Percentiles rank a stretch among this genome's conserved stretches.
phyloP scores from a whole-genome alignment of 441 rosid species.

The Rhodomyrtus psidioides region DNA sequence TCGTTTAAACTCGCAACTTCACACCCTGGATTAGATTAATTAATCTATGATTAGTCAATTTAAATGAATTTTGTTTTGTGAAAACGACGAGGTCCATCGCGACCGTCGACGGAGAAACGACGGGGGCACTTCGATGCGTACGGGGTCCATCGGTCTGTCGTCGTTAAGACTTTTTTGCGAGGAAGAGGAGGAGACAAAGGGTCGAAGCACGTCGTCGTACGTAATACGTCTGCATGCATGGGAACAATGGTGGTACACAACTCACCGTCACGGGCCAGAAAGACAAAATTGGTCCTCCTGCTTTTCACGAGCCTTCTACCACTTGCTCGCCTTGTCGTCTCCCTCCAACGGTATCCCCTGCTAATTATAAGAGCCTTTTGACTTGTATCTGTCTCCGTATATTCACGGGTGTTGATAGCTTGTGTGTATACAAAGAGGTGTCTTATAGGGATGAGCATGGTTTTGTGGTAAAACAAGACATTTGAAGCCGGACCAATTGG shows the following conservation, averaged over 20 bases:
- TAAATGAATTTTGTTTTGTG: neutral
- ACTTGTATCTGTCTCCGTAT: too few relatives aligned
- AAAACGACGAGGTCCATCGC: neutral
- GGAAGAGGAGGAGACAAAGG: neutral
- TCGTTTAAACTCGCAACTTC: neutral
- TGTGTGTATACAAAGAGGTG: too few relatives aligned
- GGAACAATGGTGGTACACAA: neutral
- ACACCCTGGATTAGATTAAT: neutral
- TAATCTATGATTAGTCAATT: fast-evolving
- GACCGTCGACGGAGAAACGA: neutral
- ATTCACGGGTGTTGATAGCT: too few relatives aligned
- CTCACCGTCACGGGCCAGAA: neutral
- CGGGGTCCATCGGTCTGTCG: neutral
- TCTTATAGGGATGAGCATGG: too few relatives aligned
- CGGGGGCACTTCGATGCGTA: neutral
- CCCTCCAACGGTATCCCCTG: neutral
- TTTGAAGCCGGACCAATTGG: too few relatives aligned
- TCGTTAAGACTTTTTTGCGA: neutral
- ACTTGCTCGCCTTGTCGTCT: neutral
- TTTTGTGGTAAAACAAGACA: too few relatives aligned
- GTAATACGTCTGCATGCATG: neutral
- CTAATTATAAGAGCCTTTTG: too few relatives aligned
- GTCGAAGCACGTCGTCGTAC: neutral
- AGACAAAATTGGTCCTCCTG: neutral
- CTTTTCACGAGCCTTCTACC: neutral